Evolutionary conservation across 345 rosid species (phyloP).

Genomic region (Capsella bursapastoris): DNA sequence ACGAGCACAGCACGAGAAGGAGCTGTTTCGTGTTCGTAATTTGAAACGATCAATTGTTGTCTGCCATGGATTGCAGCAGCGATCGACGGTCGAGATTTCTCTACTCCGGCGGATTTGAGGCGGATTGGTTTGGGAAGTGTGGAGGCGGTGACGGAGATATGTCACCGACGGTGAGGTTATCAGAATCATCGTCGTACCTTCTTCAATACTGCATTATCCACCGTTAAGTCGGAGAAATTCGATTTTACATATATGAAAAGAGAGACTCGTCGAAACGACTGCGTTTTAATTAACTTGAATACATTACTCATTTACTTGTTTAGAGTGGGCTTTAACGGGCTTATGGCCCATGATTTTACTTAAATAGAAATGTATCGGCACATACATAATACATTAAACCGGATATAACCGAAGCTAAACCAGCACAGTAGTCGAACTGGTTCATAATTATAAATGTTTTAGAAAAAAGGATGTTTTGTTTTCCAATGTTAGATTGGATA

Average conservation of each 20-base stretch:
- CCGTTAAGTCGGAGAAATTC: not conserved
- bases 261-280: not conserved
- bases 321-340: not conserved
- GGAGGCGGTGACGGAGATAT: slow-evolving; percentile 28
- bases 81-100: slow-evolving; percentile 13
- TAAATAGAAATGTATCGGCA: no score
- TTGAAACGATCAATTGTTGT: not conserved
- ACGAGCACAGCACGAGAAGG: slow-evolving; percentile 43
- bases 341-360: not conserved
- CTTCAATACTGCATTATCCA: slow-evolving; percentile 17
- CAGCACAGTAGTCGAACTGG: no score
- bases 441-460: no score
- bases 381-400: no score
- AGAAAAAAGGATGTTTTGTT: no score
- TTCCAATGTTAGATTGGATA: no score
- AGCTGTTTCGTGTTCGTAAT: slow-evolving; percentile 20
- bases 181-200: slow-evolving; percentile 37
- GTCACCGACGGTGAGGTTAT: slow-evolving; percentile 37
- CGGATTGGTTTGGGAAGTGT: not conserved
- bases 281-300: not conserved
- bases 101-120: slow-evolving; percentile 11
- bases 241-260: no score
- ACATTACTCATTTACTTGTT: no score
- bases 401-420: no score
- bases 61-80: slow-evolving; percentile 37